Base-by-base conservation (phyloP, 441 rosid genomes). In the Gossypium davidsonii region DNA sequence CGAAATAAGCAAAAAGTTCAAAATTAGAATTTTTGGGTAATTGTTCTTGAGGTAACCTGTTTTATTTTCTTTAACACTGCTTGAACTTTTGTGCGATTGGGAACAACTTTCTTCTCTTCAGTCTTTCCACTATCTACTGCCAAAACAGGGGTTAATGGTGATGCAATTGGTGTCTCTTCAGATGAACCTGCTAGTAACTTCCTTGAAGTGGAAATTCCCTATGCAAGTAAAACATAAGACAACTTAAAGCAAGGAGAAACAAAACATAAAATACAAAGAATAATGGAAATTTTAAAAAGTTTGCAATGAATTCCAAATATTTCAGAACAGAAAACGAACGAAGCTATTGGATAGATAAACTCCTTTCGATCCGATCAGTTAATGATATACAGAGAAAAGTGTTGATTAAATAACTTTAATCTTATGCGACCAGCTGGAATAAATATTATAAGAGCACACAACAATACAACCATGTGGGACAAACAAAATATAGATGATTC, bases 61-160 rank as follows among this genome's bases (percentile, higher is more conserved):
- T 92, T 92, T 76, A 92, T 90, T 77, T 89, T 90, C 85, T 89
- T 92, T 20, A 89, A 75, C 57, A 92, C 85, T 52, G 97, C 98
- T 75, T 94, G 97, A 79, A 94, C 98, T 67, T 76, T 83, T 44
- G 83, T 49, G 53, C 90, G 86, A 83, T 87, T 94, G 28, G 86
- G 66, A 44, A 77, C 78, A 72, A 78, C 84, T 81, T 89, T 90
- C 76, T 89, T 86, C 75, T 84, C 88, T 74, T 87, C 90, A 79
- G 81, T 73, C 74, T 86, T 83, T 60, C 97, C 92, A 82, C 83
- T 77, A 56, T 70, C 75, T 67, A 82, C 63, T 26, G 88, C 74
- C 76, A 90, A 81, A 63, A 76, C 80, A 61, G 94, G 91, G 71
- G 88, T 84, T 72, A 94, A 78, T 39, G 96, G 97, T 71, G 98